Evolutionary conservation across 768 basidiomycete genomes (phyloP).

Genomic region (Ramaria sp.): DNA sequence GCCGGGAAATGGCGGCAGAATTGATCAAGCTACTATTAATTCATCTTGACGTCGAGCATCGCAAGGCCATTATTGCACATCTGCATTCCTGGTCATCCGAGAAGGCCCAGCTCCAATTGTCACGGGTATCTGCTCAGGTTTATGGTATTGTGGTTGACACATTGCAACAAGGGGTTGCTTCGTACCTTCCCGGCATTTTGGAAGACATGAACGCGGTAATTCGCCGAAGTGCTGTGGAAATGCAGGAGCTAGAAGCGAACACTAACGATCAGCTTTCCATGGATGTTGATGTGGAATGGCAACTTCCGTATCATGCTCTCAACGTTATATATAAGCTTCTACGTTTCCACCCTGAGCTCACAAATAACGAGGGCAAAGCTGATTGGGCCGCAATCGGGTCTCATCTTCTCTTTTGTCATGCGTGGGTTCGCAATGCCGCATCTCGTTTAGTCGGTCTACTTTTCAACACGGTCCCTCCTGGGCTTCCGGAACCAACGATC

Average conservation of each 20-base stretch:
- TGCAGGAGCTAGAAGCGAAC: slow-evolving; percentile 29
- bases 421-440: slow-evolving; percentile 84
- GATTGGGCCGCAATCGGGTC: slow-evolving; percentile 53
- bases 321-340: slow-evolving; percentile 54
- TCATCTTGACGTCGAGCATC: slow-evolving; percentile 52
- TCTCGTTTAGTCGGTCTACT: slow-evolving; percentile 66
- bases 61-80: slow-evolving; percentile 50
- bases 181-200: slow-evolving; percentile 39
- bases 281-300: slow-evolving; percentile 63
- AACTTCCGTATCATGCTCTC: slow-evolving; percentile 72
- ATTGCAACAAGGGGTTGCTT: slow-evolving; percentile 34
- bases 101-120: slow-evolving; percentile 45
- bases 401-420: slow-evolving; percentile 81
- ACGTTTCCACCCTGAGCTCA: slow-evolving; percentile 27
- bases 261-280: slow-evolving; percentile 29
- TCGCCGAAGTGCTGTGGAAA: slow-evolving; percentile 29
- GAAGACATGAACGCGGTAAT: slow-evolving; percentile 47
- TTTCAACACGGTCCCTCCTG: slow-evolving; percentile 41
- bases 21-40: slow-evolving; percentile 69
- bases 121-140: slow-evolving; percentile 69
- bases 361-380: slow-evolving; percentile 22
- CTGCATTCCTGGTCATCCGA: slow-evolving; percentile 73
- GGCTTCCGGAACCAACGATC: slow-evolving; percentile 23
- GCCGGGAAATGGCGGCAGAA: slow-evolving; percentile 78
- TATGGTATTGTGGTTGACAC: slow-evolving; percentile 74